A percentile compares a stretch with the other conserved stretches of the same genome.
phyloP scores from a whole-genome alignment of 2,329 filamentous ascomycete species.

The Fusarium sp. region DNA sequence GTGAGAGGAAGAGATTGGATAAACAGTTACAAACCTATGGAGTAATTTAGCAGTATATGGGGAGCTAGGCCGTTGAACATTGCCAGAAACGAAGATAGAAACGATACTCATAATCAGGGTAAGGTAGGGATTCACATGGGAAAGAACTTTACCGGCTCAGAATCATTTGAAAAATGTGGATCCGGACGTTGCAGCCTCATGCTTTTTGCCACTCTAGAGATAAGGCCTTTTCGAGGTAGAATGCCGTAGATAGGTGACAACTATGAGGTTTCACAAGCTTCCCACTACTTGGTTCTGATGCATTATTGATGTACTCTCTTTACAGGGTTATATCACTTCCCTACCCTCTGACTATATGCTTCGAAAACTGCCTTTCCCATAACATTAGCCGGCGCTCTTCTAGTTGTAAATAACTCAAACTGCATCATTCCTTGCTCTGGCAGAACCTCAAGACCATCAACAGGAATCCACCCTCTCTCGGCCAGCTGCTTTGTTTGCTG shows the following conservation, averaged over 20 bases:
- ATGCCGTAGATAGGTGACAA: too few relatives aligned
- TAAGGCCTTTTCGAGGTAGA: background rate
- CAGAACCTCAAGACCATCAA: constrained; percentile 15
- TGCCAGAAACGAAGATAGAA: too few relatives aligned
- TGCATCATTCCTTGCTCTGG: constrained; percentile 29
- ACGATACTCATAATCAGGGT: background rate
- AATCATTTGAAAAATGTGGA: background rate
- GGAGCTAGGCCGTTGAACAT: too few relatives aligned
- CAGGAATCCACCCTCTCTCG: constrained; percentile 14
- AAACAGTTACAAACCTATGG: too few relatives aligned
- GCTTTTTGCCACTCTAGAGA: background rate
- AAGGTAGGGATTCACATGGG: background rate
- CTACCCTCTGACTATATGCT: background rate
- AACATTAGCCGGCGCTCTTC: background rate
- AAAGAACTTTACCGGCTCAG: constrained; percentile 15
- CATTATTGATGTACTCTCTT: background rate
- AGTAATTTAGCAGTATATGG: too few relatives aligned
- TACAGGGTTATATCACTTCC: background rate
- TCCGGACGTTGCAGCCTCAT: background rate
- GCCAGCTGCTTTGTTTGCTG: background rate
- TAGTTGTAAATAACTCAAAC: constrained; percentile 16
- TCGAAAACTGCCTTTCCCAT: constrained; percentile 6
- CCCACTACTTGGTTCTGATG: too few relatives aligned
- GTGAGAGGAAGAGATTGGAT: fast-evolving
- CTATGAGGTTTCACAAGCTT: too few relatives aligned